phyloP scores from a whole-genome alignment of 768 basidiomycete genomes.

The Amanita muscaria region DNA sequence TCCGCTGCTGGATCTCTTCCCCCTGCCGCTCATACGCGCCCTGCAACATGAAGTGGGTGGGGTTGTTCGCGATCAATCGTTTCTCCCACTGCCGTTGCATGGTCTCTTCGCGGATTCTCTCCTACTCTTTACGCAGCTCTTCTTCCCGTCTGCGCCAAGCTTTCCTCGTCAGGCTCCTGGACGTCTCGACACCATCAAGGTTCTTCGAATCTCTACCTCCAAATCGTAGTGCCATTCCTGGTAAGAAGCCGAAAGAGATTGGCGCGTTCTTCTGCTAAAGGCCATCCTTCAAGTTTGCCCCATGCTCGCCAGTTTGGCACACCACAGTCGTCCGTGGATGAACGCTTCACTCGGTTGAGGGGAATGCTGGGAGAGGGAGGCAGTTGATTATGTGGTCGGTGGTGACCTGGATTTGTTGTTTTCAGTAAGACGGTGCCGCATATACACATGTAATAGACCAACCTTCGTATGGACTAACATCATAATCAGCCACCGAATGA shows the following conservation, averaged over 20 bases:
- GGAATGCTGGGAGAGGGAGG: constrained; percentile 5
- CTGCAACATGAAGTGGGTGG: constrained; percentile 14
- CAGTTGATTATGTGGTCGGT: background rate
- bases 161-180: constrained; percentile 6
- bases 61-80: constrained; percentile 17
- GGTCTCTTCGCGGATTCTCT: constrained; percentile 18
- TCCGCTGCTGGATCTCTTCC: constrained; percentile 33
- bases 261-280: background rate
- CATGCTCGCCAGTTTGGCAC: too few species aligned
- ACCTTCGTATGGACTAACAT: constrained; percentile 1
- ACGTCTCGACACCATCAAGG: constrained; percentile 6
- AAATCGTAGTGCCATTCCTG: constrained; percentile 4
- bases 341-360: constrained; percentile 3
- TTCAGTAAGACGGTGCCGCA: background rate
- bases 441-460: background rate
- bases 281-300: background rate
- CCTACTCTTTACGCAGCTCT: constrained; percentile 16
- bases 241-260: background rate
- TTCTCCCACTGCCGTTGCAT: constrained; percentile 19
- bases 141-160: constrained; percentile 12
- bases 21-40: constrained; percentile 26
- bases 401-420: background rate
- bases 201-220: constrained; percentile 9
- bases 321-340: constrained; percentile 1
- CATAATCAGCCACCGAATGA: constrained; percentile 4